Percentiles rank a stretch among this genome's conserved stretches.
Conservation (phyloP, 2,329 filamentous ascomycete species). For the Phialophora macrospora region DNA sequence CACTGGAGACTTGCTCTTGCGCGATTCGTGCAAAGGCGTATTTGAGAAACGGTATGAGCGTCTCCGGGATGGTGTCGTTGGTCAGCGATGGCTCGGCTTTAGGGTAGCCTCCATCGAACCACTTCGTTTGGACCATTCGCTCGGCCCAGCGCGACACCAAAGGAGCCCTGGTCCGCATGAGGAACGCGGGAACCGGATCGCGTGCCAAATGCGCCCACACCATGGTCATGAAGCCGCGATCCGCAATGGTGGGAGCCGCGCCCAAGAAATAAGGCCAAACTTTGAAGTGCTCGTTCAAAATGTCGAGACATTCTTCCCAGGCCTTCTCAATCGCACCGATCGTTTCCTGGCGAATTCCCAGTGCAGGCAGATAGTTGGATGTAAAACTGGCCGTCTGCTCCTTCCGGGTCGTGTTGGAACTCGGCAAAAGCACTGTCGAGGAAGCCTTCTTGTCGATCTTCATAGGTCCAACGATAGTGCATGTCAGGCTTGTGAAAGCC, state of each 20-base stretch:
- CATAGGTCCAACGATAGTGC: constrained; percentile 8
- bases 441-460: constrained; percentile 5
- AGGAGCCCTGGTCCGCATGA: constrained; percentile 10
- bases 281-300: constrained; percentile 8
- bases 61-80: constrained; percentile 1
- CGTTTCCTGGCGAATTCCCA: background rate
- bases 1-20: background rate
- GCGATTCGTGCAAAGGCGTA: constrained; percentile 1
- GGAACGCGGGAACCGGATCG: background rate
- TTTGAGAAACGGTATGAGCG: constrained; percentile 6
- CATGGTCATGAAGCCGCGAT: constrained; percentile 7
- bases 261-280: background rate
- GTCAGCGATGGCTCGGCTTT: background rate
- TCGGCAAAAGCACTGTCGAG: constrained; percentile 7
- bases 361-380: constrained; percentile 2
- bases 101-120: constrained; percentile 1
- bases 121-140: constrained; percentile 1
- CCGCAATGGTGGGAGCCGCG: constrained; percentile 1
- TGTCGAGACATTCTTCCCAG: constrained; percentile 10
- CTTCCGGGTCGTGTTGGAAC: background rate
- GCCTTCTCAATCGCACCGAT: constrained; percentile 1
- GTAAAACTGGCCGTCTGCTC: constrained; percentile 8
- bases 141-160: constrained; percentile 4
- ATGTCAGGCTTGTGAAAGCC: constrained; percentile 8
- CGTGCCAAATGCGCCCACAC: constrained; percentile 9